A percentile compares a stretch with the other conserved stretches of the same genome.
These are phyloP conservation scores for Dendrobium nobile DNA, from an alignment of 106 monocot genomes.

Conservation along the genomic window DNA sequence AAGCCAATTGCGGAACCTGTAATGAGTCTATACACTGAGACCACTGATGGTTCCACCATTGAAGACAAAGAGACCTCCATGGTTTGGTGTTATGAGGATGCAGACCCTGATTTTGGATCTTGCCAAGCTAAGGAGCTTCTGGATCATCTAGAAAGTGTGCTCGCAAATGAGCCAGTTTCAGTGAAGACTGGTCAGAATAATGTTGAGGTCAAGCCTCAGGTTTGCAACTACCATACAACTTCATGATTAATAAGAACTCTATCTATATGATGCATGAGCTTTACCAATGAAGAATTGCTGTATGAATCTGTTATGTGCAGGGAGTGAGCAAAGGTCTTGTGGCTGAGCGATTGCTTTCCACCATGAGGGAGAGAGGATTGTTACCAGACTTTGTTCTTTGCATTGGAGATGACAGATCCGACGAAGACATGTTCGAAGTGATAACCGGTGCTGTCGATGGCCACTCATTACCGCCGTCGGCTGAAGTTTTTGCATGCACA, in stretches of 20 bases:
- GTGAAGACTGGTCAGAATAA: conserved; percentile 31
- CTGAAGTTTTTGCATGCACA: conserved; percentile 64
- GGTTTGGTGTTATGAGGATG: conserved; percentile 53
- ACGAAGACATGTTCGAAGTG: conserved; percentile 79
- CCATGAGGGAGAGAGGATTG: conserved; percentile 32
- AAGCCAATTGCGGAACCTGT: conserved; percentile 54
- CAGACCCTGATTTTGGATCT: conserved; percentile 48
- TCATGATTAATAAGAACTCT: not conserved
- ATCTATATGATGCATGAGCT: not conserved
- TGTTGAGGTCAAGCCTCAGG: conserved; percentile 56
- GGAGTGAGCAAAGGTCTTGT: conserved; percentile 69
- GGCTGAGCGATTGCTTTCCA: conserved; percentile 29
- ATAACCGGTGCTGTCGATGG: conserved; percentile 22
- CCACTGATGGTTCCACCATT: conserved; percentile 51
- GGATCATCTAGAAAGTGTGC: conserved; percentile 47
- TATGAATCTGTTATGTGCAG: conserved; percentile 17
- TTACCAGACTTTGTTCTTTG: conserved; percentile 55
- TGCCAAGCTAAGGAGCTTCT: conserved; percentile 57
- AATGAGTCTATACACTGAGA: conserved; percentile 44
- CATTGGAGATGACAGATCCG: conserved; percentile 66
- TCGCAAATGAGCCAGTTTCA: conserved; percentile 43
- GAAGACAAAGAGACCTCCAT: conserved; percentile 45
- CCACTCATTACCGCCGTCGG: conserved; percentile 20
- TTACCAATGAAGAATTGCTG: not conserved
- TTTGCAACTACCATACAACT: not conserved